Evolutionary conservation across 2,329 filamentous ascomycete genomes (phyloP), one percentile per base, ranked within the genome.

Genomic region (Epicoccum sorghinum): DNA sequence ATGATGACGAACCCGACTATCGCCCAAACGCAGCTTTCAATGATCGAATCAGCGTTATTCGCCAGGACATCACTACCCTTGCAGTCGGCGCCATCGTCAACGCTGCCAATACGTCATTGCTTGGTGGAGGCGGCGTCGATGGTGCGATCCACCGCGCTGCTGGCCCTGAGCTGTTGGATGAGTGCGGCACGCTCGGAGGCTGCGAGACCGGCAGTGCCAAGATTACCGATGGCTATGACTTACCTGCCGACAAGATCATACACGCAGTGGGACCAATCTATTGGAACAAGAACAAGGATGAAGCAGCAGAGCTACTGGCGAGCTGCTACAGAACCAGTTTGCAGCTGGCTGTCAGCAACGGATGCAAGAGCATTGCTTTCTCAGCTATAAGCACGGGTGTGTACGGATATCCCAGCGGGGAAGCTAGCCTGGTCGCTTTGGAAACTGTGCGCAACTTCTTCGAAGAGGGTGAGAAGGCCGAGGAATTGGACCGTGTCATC

Each of bases 241-340:
- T 98, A 23, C 92, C 92, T 0, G 89, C 87, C 66, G 82, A 84
- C 53, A 87, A 89, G 60, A 84, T 98, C 62, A 96, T 98, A 50
- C 95, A 98, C 74, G 86, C 95, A 14, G 93, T 97, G 3, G 95
- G 95, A 0, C 95, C 95, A 0, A 76, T 96, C 27, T 97, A 93
- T 74, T 62, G 77, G 47, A 62, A 65, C 0, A 70, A 79, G 14
- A 68, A 70, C 10, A 64, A 78, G 18, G 73, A 73, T 9, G 70
- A 67, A 14, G 71, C 76, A 27, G 68, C 74, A 12, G 65, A 70
- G 54, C 66, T 85, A 33, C 70, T 88, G 71, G 82, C 77, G 54
- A 75, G 69, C 61, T 89, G 92, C 77, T 99, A 99, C 72, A 79
- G 78, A 7, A 84, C 78, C 37, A 89, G 87, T 63, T 75, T 98